These are phyloP conservation scores for Saccharomycopsis vini DNA, from an alignment of 805 yeast species.

Conservation along the genomic window DNA sequence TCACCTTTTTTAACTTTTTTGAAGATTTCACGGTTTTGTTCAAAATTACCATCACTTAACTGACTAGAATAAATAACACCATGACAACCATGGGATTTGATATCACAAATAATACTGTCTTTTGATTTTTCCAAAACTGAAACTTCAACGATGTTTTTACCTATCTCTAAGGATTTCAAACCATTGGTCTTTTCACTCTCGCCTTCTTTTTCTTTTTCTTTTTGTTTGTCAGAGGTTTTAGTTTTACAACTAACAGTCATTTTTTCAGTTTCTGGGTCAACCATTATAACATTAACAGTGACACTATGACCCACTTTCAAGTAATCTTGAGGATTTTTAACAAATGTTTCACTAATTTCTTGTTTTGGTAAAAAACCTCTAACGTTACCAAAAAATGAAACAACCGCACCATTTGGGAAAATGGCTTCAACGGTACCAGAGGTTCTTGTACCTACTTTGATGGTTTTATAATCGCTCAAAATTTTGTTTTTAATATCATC, in stretches of 20 bases:
- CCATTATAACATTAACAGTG: constrained; percentile 51
- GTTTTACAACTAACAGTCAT: constrained; percentile 69
- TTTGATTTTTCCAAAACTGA: constrained; percentile 65
- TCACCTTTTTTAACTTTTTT: constrained; percentile 61
- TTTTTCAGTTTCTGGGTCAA: constrained; percentile 44
- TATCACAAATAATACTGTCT: constrained; percentile 61
- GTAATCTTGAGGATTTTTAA: constrained; percentile 66
- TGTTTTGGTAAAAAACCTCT: constrained; percentile 76
- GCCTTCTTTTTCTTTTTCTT: constrained; percentile 29
- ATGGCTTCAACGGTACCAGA: constrained; percentile 69
- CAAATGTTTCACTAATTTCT: constrained; percentile 86
- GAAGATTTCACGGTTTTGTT: constrained; percentile 56
- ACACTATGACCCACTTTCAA: constrained; percentile 81
- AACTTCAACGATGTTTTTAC: constrained; percentile 52
- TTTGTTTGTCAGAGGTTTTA: constrained; percentile 39
- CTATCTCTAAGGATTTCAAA: constrained; percentile 43
- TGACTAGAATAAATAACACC: constrained; percentile 73
- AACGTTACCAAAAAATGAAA: constrained; percentile 72
- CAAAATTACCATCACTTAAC: constrained; percentile 65
- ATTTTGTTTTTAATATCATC: constrained; percentile 24
- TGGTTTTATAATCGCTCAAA: constrained; percentile 40
- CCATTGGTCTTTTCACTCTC: constrained; percentile 23
- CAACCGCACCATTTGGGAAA: constrained; percentile 68
- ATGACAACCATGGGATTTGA: constrained; percentile 40
- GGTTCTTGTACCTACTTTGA: constrained; percentile 45